Evolutionary conservation across 768 basidiomycete species (phyloP), one percentile per base, ranked within the genome.

Genomic region (Kwoniella sp.): DNA sequence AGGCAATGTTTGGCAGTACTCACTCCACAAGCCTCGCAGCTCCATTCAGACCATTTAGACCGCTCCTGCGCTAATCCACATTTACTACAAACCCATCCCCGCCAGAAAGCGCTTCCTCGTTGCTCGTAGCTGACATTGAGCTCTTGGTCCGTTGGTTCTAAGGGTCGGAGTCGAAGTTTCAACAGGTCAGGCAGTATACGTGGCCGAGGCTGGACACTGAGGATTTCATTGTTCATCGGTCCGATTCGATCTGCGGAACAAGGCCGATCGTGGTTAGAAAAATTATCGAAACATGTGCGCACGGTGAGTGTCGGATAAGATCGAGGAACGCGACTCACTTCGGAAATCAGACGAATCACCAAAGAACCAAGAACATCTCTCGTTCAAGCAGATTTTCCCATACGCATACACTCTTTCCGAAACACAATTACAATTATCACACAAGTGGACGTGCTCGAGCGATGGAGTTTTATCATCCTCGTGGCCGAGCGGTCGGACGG

Each of bases 1-100:
- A n/a, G n/a, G n/a, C n/a, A n/a, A n/a, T n/a, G n/a, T n/a, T n/a
- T n/a, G n/a, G n/a, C n/a, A n/a, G n/a, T n/a, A 67, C 68, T 55
- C 36, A 75, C 73, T n/a, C 62, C 46, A 55, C 77, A 78, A 24
- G 63, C 69, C n/a, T 78, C 74, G 48, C 77, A 79, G 22, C 58
- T 64, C 77, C 77, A 79, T 5, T 68, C 75, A 44, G 52, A 26
- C 77, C 77, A 79, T 19, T 63, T 60, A 21, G 54, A 44, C 29
- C 77, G 27, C 51, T 79, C 75, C 21, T 72, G 63, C 21, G 77
- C 75, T 48, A 62, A 63, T 2, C 70, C 69, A 46, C 77, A 79
- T 51, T 65, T 52, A 4, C 59, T 25, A 40, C 77, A 79, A 21
- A 68, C 70, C 72, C 71, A 77, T 6, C 69, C 77, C 46, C 60